A percentile compares a stretch with the other conserved stretches of the same genome.
Conservation (phyloP, 495 filamentous ascomycete species). For the Penicillium bovifimosum region DNA sequence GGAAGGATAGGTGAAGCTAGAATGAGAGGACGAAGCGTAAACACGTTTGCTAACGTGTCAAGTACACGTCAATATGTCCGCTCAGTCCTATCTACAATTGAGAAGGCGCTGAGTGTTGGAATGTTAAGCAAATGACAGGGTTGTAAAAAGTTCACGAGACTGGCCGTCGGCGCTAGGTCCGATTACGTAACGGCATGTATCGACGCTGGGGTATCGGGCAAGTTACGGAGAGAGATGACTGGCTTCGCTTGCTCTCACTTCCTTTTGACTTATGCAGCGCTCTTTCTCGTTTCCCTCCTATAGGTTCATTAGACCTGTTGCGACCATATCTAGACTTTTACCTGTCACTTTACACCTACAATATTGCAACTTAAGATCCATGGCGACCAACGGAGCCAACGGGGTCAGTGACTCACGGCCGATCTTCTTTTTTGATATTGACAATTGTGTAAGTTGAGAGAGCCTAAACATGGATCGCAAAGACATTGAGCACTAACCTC, state of each 20-base stretch:
- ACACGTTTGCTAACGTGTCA: not conserved
- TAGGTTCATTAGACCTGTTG: conserved; percentile 8
- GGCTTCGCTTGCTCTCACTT: not conserved
- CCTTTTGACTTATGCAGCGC: conserved; percentile 15
- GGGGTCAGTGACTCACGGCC: conserved; percentile 41
- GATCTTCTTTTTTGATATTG: conserved; percentile 89
- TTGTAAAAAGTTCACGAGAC: conserved; percentile 12
- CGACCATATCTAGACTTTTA: not conserved
- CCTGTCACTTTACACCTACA: not conserved
- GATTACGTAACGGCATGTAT: conserved; percentile 21
- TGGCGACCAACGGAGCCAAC: conserved; percentile 20
- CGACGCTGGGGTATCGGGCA: not conserved
- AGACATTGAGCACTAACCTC: conserved; percentile 9
- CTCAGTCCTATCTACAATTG: conserved; percentile 3
- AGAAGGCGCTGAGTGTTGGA: not conserved
- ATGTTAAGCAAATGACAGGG: not conserved
- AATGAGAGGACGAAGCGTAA: not conserved
- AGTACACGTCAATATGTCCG: not conserved
- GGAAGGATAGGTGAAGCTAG: conserved; percentile 5
- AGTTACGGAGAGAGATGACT: not conserved
- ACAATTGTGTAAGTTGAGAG: conserved; percentile 73
- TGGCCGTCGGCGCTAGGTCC: conserved; percentile 10
- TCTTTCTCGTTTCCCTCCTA: conserved; percentile 5
- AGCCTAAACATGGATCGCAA: not conserved
- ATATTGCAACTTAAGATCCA: conserved; percentile 13